Evolutionary conservation across 1,284 basidiomycete species (phyloP).

Genomic region (Rhodotorula sp.): DNA sequence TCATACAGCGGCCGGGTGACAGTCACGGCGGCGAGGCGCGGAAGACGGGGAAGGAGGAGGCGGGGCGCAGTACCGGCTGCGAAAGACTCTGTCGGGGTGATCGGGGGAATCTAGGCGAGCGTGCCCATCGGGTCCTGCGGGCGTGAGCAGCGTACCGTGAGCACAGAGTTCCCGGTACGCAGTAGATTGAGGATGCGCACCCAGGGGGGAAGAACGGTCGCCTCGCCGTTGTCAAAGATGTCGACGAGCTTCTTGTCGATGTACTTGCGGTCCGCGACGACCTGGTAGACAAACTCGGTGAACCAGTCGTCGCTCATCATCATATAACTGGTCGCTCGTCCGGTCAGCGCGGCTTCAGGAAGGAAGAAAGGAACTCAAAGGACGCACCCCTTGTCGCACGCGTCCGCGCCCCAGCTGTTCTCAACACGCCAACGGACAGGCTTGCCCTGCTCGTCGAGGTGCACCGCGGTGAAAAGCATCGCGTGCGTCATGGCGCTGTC

Average conservation of each 20-base stretch:
- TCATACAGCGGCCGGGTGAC: too few relatives aligned
- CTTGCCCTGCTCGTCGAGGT: conserved; percentile 66
- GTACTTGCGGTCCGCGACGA: conserved; percentile 70
- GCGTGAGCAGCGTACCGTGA: not conserved
- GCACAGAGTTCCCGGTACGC: not conserved
- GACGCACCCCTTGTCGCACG: conserved; percentile 67
- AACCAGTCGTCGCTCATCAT: conserved; percentile 72
- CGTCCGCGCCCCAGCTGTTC: conserved; percentile 86
- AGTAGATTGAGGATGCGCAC: conserved; percentile 54
- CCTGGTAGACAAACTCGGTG: conserved; percentile 81
- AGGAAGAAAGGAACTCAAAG: conserved; percentile 47
- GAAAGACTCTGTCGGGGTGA: not conserved
- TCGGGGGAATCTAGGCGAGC: conserved; percentile 19
- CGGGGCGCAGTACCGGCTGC: not conserved
- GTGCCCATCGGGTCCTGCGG: conserved; percentile 43
- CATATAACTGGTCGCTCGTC: conserved; percentile 61
- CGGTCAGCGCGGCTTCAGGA: not conserved
- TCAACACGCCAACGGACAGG: conserved; percentile 90
- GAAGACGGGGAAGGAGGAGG: not conserved
- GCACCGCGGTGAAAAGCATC: conserved; percentile 71
- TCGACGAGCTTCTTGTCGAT: conserved; percentile 76
- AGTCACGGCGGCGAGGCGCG: too few relatives aligned
- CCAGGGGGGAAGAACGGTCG: conserved; percentile 70
- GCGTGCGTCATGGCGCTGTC: conserved; percentile 84
- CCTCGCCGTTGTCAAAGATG: conserved; percentile 70